Base-by-base conservation (phyloP, 768 basidiomycete species). In the Kwoniella bestiolae region DNA sequence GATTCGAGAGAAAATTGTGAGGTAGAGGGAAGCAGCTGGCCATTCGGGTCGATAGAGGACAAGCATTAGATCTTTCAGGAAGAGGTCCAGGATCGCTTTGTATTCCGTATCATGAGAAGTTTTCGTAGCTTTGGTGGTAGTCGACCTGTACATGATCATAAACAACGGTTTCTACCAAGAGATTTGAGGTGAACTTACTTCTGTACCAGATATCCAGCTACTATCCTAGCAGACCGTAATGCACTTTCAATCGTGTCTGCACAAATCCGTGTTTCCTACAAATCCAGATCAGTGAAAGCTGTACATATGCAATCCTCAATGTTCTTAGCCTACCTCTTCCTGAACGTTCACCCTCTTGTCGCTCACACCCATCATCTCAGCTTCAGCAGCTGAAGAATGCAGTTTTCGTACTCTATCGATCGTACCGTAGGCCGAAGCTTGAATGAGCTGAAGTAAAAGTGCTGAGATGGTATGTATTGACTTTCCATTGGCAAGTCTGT, bases 11-110 rank as follows among this genome's bases (percentile, higher is more conserved):
- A 89, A 87, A 51, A 96, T 89, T 47, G 85, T 87, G 38, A 98
- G 82, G 41, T 96, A 84, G 18, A 96, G 81, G 46, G 88, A 86
- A 1, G 96, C 91, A 9, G 91, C 94, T 5, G 96, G 96, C 94
- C 95, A 99, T 81, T 99, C 96, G 0, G 96, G 94, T 87, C 91
- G 91, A 78, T 90, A 94, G 5, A 97, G 83, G 21, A 96, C 93
- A 8, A 86, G 86, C 25, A 98, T 85, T 25, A 96, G 83, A 76
- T 99, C 96, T 1, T 88, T 87, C 45, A 98, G 87, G 11, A 98
- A 83, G 72, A 91, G 91, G 75, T 98, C 95, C 65, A 98, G 90
- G 41, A 98, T 92, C 0, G 88, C 85, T 53, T 93, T 88, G 78
- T 97, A 97, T 77, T 98, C 95, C 5, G 91, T 89, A 76, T 99